Evolutionary conservation across 2,329 filamentous ascomycete genomes (phyloP).

Genomic region (Phaeosphaeriaceae sp.): DNA sequence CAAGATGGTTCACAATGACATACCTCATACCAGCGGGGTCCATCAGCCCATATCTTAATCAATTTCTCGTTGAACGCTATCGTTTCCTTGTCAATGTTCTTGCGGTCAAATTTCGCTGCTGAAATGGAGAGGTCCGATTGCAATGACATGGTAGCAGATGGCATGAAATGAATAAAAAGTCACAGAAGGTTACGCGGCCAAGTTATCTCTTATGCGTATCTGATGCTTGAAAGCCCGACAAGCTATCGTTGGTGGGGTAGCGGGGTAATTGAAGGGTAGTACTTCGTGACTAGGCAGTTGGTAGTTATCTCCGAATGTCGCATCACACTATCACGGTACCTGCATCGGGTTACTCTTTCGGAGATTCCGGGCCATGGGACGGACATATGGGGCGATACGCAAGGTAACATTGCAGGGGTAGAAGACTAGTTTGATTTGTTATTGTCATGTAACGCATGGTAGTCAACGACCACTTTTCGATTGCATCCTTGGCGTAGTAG

Average conservation of each 20-base stretch:
- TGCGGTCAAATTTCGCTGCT: slow-evolving; percentile 53
- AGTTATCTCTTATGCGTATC: background rate
- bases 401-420: background rate
- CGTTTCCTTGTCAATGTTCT: slow-evolving; percentile 50
- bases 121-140: slow-evolving; percentile 52
- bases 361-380: background rate
- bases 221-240: background rate
- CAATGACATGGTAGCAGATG: slow-evolving; percentile 29
- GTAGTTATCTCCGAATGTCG: slow-evolving; percentile 4
- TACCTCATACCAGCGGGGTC: slow-evolving; percentile 62
- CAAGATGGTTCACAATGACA: background rate
- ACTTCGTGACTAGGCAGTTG: background rate
- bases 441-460: slow-evolving; percentile 9
- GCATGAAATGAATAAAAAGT: background rate
- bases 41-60: slow-evolving; percentile 51
- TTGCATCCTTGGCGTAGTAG: slow-evolving; percentile 36
- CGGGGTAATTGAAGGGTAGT: slow-evolving; percentile 2
- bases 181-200: background rate
- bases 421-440: background rate
- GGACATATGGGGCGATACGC: background rate
- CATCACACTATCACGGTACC: slow-evolving; percentile 5
- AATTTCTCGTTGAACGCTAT: slow-evolving; percentile 54
- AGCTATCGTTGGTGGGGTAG: slow-evolving; percentile 9
- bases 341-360: background rate
- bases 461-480: slow-evolving; percentile 33